These are phyloP conservation scores for Cichorium intybus DNA, from an alignment of 140 eudicot genomes.

Conservation along the genomic window DNA sequence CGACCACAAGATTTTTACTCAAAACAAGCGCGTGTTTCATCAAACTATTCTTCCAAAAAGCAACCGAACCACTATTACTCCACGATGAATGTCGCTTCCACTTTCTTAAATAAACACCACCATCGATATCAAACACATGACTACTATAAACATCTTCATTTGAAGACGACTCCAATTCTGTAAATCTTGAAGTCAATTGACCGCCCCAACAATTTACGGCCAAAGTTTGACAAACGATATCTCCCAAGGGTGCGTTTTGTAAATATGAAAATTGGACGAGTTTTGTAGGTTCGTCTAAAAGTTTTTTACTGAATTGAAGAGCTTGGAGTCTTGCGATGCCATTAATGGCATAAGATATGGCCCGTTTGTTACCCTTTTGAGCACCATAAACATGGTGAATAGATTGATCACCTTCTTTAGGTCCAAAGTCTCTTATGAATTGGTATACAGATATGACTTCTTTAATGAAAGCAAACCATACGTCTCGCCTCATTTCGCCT, in stretches of 20 bases:
- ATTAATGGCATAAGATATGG: constrained; percentile 49
- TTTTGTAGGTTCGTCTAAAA: constrained; percentile 78
- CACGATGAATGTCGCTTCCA: constrained; percentile 88
- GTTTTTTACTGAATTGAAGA: constrained; percentile 64
- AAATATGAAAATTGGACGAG: constrained; percentile 71
- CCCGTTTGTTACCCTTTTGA: constrained; percentile 69
- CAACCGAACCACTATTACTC: constrained; percentile 57
- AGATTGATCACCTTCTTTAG: constrained; percentile 60
- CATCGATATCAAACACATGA: constrained; percentile 67
- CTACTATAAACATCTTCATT: constrained; percentile 26
- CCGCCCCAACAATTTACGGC: constrained; percentile 94
- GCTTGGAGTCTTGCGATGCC: constrained; percentile 88
- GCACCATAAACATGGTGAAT: constrained; percentile 64
- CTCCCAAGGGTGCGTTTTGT: constrained; percentile 82
- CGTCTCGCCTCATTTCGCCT: constrained; percentile 96
- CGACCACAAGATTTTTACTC: constrained; percentile 70
- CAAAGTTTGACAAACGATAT: constrained; percentile 74
- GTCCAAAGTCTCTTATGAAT: constrained; percentile 78
- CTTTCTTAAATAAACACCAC: constrained; percentile 68
- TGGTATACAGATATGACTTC: constrained; percentile 77
- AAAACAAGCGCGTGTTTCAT: constrained; percentile 54
- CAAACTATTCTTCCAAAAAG: constrained; percentile 65
- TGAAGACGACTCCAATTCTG: constrained; percentile 12
- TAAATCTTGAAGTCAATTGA: constrained; percentile 40
- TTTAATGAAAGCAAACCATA: constrained; percentile 74